These are phyloP conservation scores for Trichoderma virens DNA, from an alignment of 495 filamentous ascomycete genomes.

Conservation along the genomic window DNA sequence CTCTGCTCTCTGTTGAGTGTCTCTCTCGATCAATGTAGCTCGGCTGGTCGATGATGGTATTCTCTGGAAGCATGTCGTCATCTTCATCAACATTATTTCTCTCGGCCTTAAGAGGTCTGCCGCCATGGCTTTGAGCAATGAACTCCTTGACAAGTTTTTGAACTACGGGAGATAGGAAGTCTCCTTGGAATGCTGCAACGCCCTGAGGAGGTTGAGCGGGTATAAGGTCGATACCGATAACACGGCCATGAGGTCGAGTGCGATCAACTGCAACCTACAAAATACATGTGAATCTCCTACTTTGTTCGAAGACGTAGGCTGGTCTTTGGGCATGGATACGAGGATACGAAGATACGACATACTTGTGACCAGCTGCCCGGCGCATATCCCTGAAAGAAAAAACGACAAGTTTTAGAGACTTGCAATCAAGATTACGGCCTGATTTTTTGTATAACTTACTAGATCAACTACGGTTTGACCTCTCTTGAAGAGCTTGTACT, in stretches of 20 bases:
- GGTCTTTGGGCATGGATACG: background rate
- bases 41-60: conserved; percentile 24
- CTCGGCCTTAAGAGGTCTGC: background rate
- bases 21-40: conserved; percentile 50
- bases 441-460: conserved; percentile 36
- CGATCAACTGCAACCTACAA: conserved; percentile 69
- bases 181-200: conserved; percentile 86
- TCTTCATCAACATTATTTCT: conserved; percentile 17
- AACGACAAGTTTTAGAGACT: background rate
- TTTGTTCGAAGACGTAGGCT: background rate
- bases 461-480: conserved; percentile 87
- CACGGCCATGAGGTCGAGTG: conserved; percentile 65
- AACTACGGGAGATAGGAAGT: conserved; percentile 67
- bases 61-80: conserved; percentile 9
- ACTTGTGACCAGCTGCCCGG: conserved; percentile 94
- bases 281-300: conserved; percentile 12
- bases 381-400: conserved; percentile 65
- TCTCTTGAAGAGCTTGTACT: conserved; percentile 65
- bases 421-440: background rate
- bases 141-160: conserved; percentile 68
- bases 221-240: conserved; percentile 89
- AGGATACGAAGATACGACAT: conserved; percentile 12
- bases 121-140: conserved; percentile 53
- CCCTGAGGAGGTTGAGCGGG: conserved; percentile 84
- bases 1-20: conserved; percentile 20